A percentile compares a stretch with the other conserved stretches of the same genome.
Evolutionary conservation across 2,329 filamentous ascomycete species (phyloP).

Genomic region (Diaporthe nobilis): DNA sequence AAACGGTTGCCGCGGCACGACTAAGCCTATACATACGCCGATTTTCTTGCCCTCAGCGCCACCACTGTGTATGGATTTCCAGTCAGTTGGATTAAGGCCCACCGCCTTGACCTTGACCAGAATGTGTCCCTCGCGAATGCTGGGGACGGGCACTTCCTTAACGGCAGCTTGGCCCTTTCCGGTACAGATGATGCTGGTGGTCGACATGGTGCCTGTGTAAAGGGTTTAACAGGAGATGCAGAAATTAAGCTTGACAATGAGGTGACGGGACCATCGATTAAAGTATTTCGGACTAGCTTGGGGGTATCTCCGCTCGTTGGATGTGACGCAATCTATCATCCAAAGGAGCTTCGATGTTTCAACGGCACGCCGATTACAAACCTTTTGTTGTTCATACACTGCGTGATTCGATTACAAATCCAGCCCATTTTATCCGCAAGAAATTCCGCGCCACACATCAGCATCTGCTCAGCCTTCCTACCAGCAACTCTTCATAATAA

Average conservation of each 20-base stretch:
- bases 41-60: background rate
- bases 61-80: conserved; percentile 22
- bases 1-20: background rate
- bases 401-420: background rate
- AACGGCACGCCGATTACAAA: conserved; percentile 1
- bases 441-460: background rate
- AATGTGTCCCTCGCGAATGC: conserved; percentile 34
- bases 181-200: conserved; percentile 28
- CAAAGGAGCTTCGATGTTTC: background rate
- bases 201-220: conserved; percentile 3
- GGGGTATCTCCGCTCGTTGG: conserved; percentile 5
- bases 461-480: background rate
- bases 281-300: conserved; percentile 3
- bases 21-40: conserved; percentile 3
- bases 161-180: conserved; percentile 11
- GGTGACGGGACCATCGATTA: background rate
- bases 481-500: no score
- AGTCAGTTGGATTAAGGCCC: conserved; percentile 38
- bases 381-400: background rate
- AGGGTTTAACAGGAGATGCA: background rate
- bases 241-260: background rate
- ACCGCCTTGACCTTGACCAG: conserved; percentile 38
- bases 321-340: conserved; percentile 12
- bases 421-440: background rate
- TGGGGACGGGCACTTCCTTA: conserved; percentile 29